These are phyloP conservation scores for Cucurbita moschata DNA, from an alignment of 306 rosid species.

Conservation along the genomic window DNA sequence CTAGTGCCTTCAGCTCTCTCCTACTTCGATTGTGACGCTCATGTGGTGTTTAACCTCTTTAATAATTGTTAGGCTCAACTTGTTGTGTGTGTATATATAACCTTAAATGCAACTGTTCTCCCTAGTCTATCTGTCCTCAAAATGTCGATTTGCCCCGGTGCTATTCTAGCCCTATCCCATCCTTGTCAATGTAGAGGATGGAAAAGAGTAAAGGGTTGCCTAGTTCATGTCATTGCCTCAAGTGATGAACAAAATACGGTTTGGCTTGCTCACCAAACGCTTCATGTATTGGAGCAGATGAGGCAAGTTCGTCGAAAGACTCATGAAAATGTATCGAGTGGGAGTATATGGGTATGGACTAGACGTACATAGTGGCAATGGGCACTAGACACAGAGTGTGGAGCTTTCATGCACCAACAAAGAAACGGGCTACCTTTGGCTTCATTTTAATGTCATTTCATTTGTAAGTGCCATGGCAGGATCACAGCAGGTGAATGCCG, in stretches of 20 bases:
- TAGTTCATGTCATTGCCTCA: constrained; percentile 22
- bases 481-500: neutral
- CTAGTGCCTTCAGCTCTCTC: no score
- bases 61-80: no score
- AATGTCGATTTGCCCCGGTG: constrained; percentile 63
- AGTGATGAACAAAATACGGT: constrained; percentile 25
- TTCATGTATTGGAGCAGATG: constrained; percentile 72
- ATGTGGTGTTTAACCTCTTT: no score
- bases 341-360: constrained; percentile 95
- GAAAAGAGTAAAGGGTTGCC: constrained; percentile 39
- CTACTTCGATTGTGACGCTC: no score
- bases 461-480: neutral
- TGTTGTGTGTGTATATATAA: no score
- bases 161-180: constrained; percentile 50
- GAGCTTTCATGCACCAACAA: constrained; percentile 86
- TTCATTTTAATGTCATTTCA: no score
- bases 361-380: constrained; percentile 69
- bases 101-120: no score
- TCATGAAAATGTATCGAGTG: constrained; percentile 68
- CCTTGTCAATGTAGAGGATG: constrained; percentile 57
- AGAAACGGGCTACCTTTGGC: no score
- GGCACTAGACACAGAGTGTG: constrained; percentile 92
- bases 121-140: constrained; percentile 26
- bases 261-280: constrained; percentile 60
- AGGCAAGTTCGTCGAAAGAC: constrained; percentile 53